A percentile compares a stretch with the other conserved stretches of the same genome.
These are phyloP conservation scores for Lachnellula hyalina DNA, from an alignment of 2,329 filamentous ascomycete genomes.

Conservation along the genomic window DNA sequence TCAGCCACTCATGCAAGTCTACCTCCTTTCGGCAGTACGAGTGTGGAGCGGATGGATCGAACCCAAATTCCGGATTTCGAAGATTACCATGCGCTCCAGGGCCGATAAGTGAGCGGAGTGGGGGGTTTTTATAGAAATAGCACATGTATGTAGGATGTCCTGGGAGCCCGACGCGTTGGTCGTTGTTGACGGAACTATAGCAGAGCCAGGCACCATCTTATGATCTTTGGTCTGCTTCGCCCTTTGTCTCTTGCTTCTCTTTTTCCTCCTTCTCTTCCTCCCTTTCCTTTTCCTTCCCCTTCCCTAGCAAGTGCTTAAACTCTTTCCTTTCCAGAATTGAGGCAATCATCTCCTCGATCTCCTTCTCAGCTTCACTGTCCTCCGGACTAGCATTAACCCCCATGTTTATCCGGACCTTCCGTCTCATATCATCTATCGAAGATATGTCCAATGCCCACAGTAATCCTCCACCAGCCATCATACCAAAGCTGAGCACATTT, in stretches of 20 bases:
- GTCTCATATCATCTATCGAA: conserved; percentile 58
- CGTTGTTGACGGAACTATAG: neutral
- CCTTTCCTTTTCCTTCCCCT: conserved; percentile 1
- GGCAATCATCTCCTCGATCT: conserved; percentile 58
- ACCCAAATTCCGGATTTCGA: neutral
- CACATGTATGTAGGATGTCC: too few species aligned
- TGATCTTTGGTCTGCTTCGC: conserved; percentile 9
- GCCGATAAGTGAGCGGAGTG: too few species aligned
- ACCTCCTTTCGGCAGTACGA: neutral
- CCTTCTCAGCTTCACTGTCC: conserved; percentile 50
- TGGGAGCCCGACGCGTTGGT: neutral
- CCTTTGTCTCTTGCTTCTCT: neutral
- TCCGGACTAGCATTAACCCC: conserved; percentile 32
- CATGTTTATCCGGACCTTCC: conserved; percentile 41
- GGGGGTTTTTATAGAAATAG: too few species aligned
- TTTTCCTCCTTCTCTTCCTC: neutral
- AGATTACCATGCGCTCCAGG: neutral
- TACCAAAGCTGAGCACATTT: conserved; percentile 70
- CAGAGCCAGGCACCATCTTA: neutral
- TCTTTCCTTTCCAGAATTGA: conserved; percentile 55
- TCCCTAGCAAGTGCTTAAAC: conserved; percentile 28
- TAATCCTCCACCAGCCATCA: conserved; percentile 68
- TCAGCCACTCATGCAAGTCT: conserved; percentile 1
- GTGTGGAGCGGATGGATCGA: neutral
- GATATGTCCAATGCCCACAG: conserved; percentile 76